Percentiles rank a stretch among this genome's conserved stretches.
Conservation (phyloP, 2,329 filamentous ascomycete genomes). For the Fonsecaea pugnacius region DNA sequence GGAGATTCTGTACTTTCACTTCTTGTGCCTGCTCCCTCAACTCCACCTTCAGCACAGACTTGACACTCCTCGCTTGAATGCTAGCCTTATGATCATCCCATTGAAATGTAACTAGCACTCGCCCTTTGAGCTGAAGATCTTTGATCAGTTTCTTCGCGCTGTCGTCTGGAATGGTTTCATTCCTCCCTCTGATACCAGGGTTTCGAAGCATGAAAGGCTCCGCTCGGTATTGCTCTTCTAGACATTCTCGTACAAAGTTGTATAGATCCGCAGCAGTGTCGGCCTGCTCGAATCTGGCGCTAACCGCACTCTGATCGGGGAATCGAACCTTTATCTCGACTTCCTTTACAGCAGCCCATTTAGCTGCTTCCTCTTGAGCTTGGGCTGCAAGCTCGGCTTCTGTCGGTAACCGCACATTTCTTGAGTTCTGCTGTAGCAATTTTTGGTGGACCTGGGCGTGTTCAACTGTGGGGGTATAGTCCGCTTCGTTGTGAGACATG, state of each 20-base stretch:
- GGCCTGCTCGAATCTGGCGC: conserved; percentile 69
- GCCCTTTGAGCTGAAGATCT: conserved; percentile 70
- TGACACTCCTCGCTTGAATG: conserved; percentile 56
- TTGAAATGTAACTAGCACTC: conserved; percentile 74
- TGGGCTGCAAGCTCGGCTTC: conserved; percentile 79
- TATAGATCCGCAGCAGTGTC: conserved; percentile 76
- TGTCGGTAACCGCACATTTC: conserved; percentile 78
- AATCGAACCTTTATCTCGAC: conserved; percentile 82
- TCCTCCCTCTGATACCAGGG: conserved; percentile 55
- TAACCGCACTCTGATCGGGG: conserved; percentile 79
- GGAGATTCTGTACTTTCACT: conserved; percentile 66
- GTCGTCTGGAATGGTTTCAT: conserved; percentile 49
- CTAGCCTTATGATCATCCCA: conserved; percentile 70
- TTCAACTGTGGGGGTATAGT: conserved; percentile 79
- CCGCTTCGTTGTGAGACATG: conserved; percentile 68
- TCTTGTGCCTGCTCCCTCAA: conserved; percentile 67
- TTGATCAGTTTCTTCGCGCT: conserved; percentile 62
- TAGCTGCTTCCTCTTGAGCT: conserved; percentile 67
- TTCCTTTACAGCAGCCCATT: conserved; percentile 67
- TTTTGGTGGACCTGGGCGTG: conserved; percentile 81
- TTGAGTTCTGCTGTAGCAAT: conserved; percentile 74
- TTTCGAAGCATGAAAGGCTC: conserved; percentile 75
- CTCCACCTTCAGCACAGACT: conserved; percentile 64
- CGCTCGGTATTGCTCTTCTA: conserved; percentile 60
- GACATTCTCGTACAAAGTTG: conserved; percentile 70